A percentile compares a stretch with the other conserved stretches of the same genome.
Evolutionary conservation across 441 rosid genomes (phyloP).

Genomic region (Mallotus repandus): DNA sequence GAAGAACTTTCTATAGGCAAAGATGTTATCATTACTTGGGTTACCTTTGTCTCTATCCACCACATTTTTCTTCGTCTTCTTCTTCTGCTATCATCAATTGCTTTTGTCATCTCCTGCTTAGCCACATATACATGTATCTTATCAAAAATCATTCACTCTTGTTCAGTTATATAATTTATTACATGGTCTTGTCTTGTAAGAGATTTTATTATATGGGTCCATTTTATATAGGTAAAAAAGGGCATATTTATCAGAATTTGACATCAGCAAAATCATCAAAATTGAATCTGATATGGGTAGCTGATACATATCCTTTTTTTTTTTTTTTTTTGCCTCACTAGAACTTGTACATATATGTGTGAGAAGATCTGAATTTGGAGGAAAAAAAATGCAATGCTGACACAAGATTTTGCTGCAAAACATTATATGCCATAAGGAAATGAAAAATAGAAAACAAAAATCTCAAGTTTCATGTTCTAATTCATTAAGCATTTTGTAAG

Average conservation of each 20-base stretch:
- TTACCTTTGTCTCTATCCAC: too few species aligned
- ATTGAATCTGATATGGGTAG: neutral
- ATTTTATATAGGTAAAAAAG: neutral
- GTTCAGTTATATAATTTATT: neutral
- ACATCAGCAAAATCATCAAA: neutral
- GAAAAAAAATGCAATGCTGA: neutral
- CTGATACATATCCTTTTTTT: neutral
- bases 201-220: slow-evolving; percentile 12
- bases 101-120: slow-evolving; percentile 9
- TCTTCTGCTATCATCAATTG: neutral
- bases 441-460: too few species aligned
- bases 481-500: too few species aligned
- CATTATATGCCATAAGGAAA: too few species aligned
- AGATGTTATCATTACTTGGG: neutral
- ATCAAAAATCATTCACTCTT: too few species aligned
- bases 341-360: too few species aligned
- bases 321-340: neutral
- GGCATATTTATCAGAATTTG: neutral
- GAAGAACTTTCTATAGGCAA: too few species aligned
- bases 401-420: too few species aligned
- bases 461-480: too few species aligned
- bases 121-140: neutral
- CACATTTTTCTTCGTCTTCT: too few species aligned
- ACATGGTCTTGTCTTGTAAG: neutral
- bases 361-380: neutral